Conservation (phyloP, 768 basidiomycete species). For the Leccinum incarnatum region DNA sequence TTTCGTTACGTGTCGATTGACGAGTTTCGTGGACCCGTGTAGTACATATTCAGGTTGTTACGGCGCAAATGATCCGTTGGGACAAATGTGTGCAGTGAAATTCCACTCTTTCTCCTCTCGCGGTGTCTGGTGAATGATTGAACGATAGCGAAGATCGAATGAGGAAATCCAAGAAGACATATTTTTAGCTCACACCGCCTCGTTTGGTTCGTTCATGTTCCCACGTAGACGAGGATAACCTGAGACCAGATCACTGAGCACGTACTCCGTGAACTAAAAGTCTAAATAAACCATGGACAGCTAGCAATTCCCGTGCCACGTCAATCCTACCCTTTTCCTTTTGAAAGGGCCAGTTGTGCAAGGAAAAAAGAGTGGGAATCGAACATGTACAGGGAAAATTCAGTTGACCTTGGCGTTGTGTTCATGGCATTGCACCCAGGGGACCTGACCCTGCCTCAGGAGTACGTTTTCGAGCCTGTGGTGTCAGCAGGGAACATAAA, state of each 20-base stretch:
- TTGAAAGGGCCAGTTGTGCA: slow-evolving; percentile 3
- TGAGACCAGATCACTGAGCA: slow-evolving; percentile 5
- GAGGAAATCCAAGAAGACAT: slow-evolving; percentile 20
- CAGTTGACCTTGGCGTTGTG: background rate
- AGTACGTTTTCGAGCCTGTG: background rate
- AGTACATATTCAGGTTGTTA: background rate
- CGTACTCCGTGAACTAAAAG: slow-evolving; percentile 19
- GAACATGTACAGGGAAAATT: slow-evolving; percentile 10
- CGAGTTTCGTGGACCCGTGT: background rate
- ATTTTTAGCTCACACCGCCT: slow-evolving; percentile 27
- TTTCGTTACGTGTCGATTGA: slow-evolving; percentile 7
- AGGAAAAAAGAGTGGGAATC: slow-evolving; percentile 7
- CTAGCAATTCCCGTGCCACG: slow-evolving; percentile 12
- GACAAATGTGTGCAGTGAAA: slow-evolving; percentile 7
- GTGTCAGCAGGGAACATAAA: background rate
- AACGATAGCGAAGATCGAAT: slow-evolving; percentile 7
- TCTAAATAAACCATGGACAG: slow-evolving; percentile 20
- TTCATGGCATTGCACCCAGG: slow-evolving; percentile 4
- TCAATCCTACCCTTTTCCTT: slow-evolving; percentile 15
- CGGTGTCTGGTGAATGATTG: slow-evolving; percentile 13
- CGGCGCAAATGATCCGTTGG: slow-evolving; percentile 5
- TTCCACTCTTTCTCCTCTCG: slow-evolving; percentile 20
- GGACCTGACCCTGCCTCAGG: slow-evolving; percentile 9
- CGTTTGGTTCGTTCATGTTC: slow-evolving; percentile 11
- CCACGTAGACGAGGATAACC: slow-evolving; percentile 20